Evolutionary conservation across 1,284 basidiomycete genomes (phyloP), one percentile per base, ranked within the genome.

Genomic region (Flammula alnicola): DNA sequence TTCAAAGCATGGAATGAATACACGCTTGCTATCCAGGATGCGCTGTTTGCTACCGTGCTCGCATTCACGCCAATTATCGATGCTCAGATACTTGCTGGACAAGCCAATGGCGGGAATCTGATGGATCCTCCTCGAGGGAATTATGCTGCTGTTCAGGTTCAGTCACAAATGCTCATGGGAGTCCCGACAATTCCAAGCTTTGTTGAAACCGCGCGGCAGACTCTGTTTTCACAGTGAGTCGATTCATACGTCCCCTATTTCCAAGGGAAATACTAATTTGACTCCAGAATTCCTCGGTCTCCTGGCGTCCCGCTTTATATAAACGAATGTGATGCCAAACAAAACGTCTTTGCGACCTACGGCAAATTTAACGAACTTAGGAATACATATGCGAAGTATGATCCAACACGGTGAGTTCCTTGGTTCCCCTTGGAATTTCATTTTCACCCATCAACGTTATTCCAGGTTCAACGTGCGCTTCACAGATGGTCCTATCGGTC

Each of bases 281-380:
- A 12, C 29, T 40, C 14, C 35, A 70, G 70, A 23, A 59, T 68
- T 4, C 64, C 69, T 23, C 57, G 55, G 12, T 65, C 66, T 9
- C 61, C 66, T 7, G 72, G 70, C 10, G 31, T 69, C 9, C 72
- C 73, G 11, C 59, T 74, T 3, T 73, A 69, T 45, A 59, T 74
- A 8, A 71, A 69, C 38, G 71, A 75, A 50, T 70, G 67, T 39
- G 70, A 72, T 45, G 63, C 59, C 8, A 56, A 51, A 2, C 73
- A 75, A 49, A 62, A 69, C 27, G 66, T 69, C 3, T 72, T 70
- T 52, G 57, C 58, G 4, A 72, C 72, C 4, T 75, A 74, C 55
- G 67, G 63, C 0, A 54, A 58, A 17, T 73, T 63, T 46, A 55
- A 66, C 10, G 63, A 67, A 37, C 47, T 75, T 37, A 66, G 64